Conservation (phyloP, 352 stramenopile species). For the Phytophthora meadii region DNA sequence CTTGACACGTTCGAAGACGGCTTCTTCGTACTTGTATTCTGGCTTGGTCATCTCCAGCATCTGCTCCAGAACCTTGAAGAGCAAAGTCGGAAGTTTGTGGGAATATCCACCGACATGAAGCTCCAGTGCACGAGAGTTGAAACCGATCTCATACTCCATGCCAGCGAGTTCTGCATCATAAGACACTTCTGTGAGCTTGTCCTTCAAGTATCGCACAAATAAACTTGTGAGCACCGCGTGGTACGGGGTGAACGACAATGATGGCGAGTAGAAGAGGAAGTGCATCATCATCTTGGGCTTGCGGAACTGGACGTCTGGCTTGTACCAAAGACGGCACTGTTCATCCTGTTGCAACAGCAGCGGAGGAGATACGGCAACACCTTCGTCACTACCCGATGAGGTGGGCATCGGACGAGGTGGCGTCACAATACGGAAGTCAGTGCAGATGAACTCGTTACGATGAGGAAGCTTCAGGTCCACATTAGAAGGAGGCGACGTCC, state of each 20-base stretch:
- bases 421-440: conserved; percentile 71
- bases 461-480: conserved; percentile 54
- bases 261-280: conserved; percentile 73
- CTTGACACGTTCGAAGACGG: conserved; percentile 85
- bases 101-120: conserved; percentile 89
- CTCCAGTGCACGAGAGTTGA: conserved; percentile 73
- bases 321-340: conserved; percentile 81
- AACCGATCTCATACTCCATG: conserved; percentile 80
- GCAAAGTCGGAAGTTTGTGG: conserved; percentile 88
- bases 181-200: conserved; percentile 85
- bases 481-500: conserved; percentile 43
- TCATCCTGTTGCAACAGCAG: conserved; percentile 57
- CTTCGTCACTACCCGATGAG: conserved; percentile 33
- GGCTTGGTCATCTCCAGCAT: conserved; percentile 58
- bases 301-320: conserved; percentile 88
- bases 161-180: conserved; percentile 81
- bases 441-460: conserved; percentile 83
- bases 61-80: conserved; percentile 72
- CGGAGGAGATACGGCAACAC: conserved; percentile 21
- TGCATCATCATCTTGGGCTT: conserved; percentile 93
- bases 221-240: conserved; percentile 79
- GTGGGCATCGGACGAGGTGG: conserved; percentile 40
- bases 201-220: conserved; percentile 79
- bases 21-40: conserved; percentile 61
- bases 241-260: conserved; percentile 62